Evolutionary conservation across 768 basidiomycete genomes (phyloP), one percentile per base, ranked within the genome.

Genomic region (Panaeolus cyanescens): DNA sequence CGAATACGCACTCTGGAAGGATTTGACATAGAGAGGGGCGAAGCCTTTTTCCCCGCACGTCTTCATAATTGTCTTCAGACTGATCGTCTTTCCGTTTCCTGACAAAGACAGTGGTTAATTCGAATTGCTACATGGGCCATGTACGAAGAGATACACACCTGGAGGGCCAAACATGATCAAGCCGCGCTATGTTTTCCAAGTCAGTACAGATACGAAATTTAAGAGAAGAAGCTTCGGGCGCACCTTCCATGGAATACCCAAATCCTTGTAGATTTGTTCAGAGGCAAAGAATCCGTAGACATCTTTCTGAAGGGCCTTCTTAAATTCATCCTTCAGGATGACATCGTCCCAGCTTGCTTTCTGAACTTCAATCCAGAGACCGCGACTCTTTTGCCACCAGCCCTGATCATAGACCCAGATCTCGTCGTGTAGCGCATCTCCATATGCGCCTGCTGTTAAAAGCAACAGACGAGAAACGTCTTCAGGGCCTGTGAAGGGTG

Each of bases 31-130:
- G 22, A 96, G 81, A 2, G 89, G 87, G 9, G 80, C 78, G 63
- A 88, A 87, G 0, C 85, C 89, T 59, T 77, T 78, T 20, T 83
- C 86, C 39, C 81, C 79, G 61, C 88, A 88, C 1, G 81, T 80
- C 70, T 88, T 91, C 88, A 94, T 93, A 63, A 94, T 85, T 8
- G 85, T 87, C 71, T 92, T 93, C 67, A 95, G 75, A 58, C 83
- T 90, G 74, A 93, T 92, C 0, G 90, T 92, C 71, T 92, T 93
- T 6, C 93, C 93, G 64, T 94, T 93, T 6, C 92, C 92, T 84
- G 65, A 9, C 15, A 9, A 19, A 28, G 5, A 9, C 5, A 32
- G 39, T 57, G 54, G 55, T 42, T 6, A 30, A 15, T 20, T 31
- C 25, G n/a, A 54, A 17, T n/a, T 1, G 15, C 28, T 54, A 13